Evolutionary conservation across 208 protist genomes (phyloP).

Genomic region (Crithidia expoeki): DNA sequence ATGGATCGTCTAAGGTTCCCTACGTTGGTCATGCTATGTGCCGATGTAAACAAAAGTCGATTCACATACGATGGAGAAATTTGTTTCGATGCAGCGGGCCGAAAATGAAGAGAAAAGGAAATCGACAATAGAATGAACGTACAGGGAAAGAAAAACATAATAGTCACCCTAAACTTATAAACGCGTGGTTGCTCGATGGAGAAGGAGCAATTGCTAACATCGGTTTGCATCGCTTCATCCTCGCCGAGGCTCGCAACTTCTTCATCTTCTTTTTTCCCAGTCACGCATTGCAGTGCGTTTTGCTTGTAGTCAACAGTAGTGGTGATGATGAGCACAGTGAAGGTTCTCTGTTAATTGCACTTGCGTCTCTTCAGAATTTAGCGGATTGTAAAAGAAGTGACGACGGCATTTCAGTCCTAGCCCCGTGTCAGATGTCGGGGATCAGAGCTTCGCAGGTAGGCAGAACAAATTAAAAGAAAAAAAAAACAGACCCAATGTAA

Average conservation of each 20-base stretch:
- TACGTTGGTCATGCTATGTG: too few relatives aligned
- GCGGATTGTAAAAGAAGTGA: too few relatives aligned
- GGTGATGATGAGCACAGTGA: too few relatives aligned
- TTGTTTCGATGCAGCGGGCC: too few relatives aligned
- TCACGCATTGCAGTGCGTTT: too few relatives aligned
- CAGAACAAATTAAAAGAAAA: not conserved
- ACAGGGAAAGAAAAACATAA: not conserved
- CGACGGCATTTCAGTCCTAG: not conserved
- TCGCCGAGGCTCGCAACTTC: too few relatives aligned
- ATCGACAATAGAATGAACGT: conserved; percentile 6
- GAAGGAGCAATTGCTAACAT: too few relatives aligned
- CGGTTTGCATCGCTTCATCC: too few relatives aligned
- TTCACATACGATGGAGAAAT: not conserved
- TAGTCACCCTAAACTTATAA: not conserved
- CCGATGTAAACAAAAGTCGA: not conserved
- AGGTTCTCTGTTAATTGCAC: too few relatives aligned
- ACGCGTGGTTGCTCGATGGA: not conserved
- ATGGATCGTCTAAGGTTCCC: too few relatives aligned
- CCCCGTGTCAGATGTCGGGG: conserved; percentile 4
- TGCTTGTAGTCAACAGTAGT: too few relatives aligned
- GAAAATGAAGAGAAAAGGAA: conserved; percentile 11
- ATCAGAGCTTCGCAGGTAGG: not conserved
- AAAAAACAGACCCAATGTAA: not conserved
- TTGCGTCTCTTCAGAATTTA: not conserved
- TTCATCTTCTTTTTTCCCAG: too few relatives aligned